Evolutionary conservation across 768 basidiomycete genomes (phyloP).

Genomic region (Phylloporus rhodoxanthus): DNA sequence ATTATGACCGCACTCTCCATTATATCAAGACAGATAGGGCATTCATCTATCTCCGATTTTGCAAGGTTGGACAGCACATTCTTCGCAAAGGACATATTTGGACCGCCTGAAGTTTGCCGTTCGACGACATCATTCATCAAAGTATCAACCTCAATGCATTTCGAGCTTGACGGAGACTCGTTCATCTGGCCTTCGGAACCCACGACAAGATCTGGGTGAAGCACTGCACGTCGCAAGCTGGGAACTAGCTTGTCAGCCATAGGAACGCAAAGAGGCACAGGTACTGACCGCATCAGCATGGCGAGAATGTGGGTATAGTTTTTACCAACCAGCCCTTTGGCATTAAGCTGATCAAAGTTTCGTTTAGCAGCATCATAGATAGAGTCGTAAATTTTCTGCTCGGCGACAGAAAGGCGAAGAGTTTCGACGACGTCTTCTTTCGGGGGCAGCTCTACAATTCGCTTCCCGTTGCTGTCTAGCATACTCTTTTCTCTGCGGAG

Average conservation of each 20-base stretch:
- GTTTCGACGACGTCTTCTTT: constrained; percentile 75
- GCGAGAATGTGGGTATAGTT: constrained; percentile 88
- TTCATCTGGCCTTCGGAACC: constrained; percentile 39
- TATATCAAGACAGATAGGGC: constrained; percentile 76
- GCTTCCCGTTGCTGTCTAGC: constrained; percentile 79
- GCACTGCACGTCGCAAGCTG: constrained; percentile 85
- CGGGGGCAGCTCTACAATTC: constrained; percentile 80
- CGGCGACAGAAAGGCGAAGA: constrained; percentile 75
- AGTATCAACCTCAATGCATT: constrained; percentile 50
- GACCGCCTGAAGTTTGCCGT: constrained; percentile 23
- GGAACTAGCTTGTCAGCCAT: constrained; percentile 5
- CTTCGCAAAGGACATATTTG: constrained; percentile 49
- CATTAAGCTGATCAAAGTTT: constrained; percentile 73
- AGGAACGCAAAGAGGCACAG: background rate
- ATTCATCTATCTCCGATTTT: constrained; percentile 54
- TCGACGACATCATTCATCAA: constrained; percentile 51
- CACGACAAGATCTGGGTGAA: constrained; percentile 83
- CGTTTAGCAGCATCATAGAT: constrained; percentile 75
- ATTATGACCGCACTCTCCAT: constrained; percentile 67
- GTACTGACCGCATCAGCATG: constrained; percentile 82
- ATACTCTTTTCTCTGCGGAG: constrained; percentile 91
- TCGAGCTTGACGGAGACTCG: constrained; percentile 27
- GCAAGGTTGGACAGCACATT: constrained; percentile 57
- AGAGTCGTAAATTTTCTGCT: constrained; percentile 84
- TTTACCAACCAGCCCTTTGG: constrained; percentile 70